Conservation (phyloP, 495 filamentous ascomycete genomes). For the Trichoderma virens region DNA sequence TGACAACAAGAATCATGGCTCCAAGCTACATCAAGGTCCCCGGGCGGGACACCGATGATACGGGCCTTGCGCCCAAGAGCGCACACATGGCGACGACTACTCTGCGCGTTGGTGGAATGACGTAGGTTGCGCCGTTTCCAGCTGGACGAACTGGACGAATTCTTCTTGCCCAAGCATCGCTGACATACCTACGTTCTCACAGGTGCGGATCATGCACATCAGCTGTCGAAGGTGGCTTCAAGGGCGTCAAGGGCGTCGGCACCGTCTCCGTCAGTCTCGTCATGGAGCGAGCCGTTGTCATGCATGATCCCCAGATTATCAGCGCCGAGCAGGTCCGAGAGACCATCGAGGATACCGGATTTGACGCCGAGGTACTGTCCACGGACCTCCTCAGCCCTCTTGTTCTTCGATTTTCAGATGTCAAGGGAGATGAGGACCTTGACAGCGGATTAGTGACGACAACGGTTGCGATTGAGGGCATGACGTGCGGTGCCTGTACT, state of each 20-base stretch:
- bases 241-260: conserved; percentile 65
- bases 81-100: conserved; percentile 83
- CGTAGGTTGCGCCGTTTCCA: conserved; percentile 34
- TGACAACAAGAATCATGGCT: conserved; percentile 33
- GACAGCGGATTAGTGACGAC: conserved; percentile 37
- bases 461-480: conserved; percentile 80
- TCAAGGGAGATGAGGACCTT: conserved; percentile 22
- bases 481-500: conserved; percentile 96
- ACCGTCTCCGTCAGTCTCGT: conserved; percentile 85
- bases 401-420: conserved; percentile 19
- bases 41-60: conserved; percentile 22
- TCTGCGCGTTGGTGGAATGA: conserved; percentile 85
- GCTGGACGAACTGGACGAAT: not conserved
- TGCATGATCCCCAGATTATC: conserved; percentile 74
- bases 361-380: conserved; percentile 85
- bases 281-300: conserved; percentile 84
- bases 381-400: conserved; percentile 57
- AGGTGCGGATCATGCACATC: conserved; percentile 82
- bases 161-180: conserved; percentile 9
- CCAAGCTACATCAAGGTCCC: conserved; percentile 38
- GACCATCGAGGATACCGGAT: conserved; percentile 88
- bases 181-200: conserved; percentile 14
- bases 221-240: conserved; percentile 77
- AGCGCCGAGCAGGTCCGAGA: conserved; percentile 67
- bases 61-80: conserved; percentile 22